Conservation (phyloP, 2,329 filamentous ascomycete species). For the Diplodia intermedia region DNA sequence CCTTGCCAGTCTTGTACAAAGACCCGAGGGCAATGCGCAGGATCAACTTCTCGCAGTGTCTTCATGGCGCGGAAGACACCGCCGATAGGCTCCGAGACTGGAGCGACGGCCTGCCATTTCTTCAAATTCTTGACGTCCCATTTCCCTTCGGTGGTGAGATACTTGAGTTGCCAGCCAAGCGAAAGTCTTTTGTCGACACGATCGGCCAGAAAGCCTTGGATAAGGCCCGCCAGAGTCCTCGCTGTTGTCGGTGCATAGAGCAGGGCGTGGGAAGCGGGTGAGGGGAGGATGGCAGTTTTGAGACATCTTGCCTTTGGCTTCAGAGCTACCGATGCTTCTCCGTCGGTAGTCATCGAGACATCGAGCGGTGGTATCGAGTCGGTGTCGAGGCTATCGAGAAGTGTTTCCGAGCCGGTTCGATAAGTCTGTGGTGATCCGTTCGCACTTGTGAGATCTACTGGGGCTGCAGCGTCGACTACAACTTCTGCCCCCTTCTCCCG, state of each 20-base stretch:
- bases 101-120: slow-evolving; percentile 83
- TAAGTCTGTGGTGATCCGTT: slow-evolving; percentile 31
- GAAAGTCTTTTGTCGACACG: slow-evolving; percentile 80
- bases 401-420: slow-evolving; percentile 26
- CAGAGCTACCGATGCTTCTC: slow-evolving; percentile 56
- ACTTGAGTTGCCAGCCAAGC: slow-evolving; percentile 88
- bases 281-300: slow-evolving; percentile 73
- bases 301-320: slow-evolving; percentile 53
- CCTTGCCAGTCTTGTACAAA: slow-evolving; percentile 74
- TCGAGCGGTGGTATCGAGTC: slow-evolving; percentile 20
- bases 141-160: slow-evolving; percentile 87
- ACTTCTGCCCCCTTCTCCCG: slow-evolving; percentile 38
- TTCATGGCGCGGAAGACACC: slow-evolving; percentile 88
- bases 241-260: slow-evolving; percentile 80
- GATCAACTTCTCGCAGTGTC: slow-evolving; percentile 88
- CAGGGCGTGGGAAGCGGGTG: slow-evolving; percentile 81
- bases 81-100: slow-evolving; percentile 80
- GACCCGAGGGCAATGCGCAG: slow-evolving; percentile 74
- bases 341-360: slow-evolving; percentile 39
- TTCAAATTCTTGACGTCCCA: slow-evolving; percentile 97
- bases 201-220: slow-evolving; percentile 79
- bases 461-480: slow-evolving; percentile 59
- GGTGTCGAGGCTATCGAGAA: slow-evolving; percentile 25
- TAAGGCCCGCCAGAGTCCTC: slow-evolving; percentile 77
- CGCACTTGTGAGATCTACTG: slow-evolving; percentile 49